Evolutionary conservation across 495 filamentous ascomycete species (phyloP).

Genomic region (Neurospora sp.): DNA sequence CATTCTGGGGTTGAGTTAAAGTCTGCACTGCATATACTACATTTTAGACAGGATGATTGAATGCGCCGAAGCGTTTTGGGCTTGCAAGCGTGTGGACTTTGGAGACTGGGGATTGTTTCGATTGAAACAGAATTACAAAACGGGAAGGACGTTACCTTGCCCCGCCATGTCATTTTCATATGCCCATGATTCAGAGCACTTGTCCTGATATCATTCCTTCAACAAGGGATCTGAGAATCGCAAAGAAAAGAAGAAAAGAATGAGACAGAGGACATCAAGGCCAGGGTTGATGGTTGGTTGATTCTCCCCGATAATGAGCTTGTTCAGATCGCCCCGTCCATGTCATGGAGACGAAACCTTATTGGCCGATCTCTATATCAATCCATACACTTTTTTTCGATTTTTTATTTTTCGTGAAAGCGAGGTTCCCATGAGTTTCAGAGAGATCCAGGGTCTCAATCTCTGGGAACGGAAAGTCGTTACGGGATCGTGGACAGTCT

Average conservation of each 20-base stretch:
- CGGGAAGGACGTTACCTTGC: neutral
- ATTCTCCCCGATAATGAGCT: neutral
- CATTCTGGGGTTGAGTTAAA: neutral
- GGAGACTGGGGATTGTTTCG: neutral
- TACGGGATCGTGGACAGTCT: neutral
- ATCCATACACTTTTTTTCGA: neutral
- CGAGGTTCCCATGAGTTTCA: neutral
- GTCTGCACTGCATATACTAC: neutral
- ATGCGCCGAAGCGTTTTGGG: neutral
- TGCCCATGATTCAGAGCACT: neutral
- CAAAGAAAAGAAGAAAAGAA: neutral
- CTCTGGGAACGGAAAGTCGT: neutral
- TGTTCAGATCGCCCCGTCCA: neutral
- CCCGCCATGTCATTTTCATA: neutral
- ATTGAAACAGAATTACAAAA: neutral
- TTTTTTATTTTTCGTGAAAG: neutral
- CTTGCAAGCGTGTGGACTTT: neutral
- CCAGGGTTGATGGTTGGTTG: neutral
- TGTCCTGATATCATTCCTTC: neutral
- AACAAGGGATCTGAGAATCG: neutral
- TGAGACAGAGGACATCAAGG: neutral
- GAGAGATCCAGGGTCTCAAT: neutral
- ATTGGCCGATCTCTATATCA: neutral
- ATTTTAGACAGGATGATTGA: neutral
- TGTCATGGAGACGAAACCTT: neutral